These are phyloP conservation scores for Chlamydomonas reinhardtii DNA, from an alignment of 163 green algal genomes.

Conservation along the genomic window DNA sequence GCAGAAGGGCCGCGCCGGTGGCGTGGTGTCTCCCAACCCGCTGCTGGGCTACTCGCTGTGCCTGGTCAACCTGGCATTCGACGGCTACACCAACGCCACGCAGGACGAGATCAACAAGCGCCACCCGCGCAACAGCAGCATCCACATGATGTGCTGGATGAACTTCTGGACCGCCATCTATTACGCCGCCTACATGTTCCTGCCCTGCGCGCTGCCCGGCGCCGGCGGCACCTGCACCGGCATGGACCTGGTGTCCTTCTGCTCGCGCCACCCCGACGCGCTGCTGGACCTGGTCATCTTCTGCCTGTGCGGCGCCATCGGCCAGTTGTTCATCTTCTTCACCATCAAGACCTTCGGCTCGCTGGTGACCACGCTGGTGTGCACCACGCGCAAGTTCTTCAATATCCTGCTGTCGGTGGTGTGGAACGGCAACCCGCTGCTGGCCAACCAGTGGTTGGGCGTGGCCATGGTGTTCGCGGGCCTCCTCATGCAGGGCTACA, in stretches of 20 bases:
- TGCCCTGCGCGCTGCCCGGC: background rate
- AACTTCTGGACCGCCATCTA: slow-evolving; percentile 95
- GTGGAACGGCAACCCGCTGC: slow-evolving; percentile 86
- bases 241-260: slow-evolving; percentile 79
- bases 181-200: slow-evolving; percentile 86
- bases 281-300: slow-evolving; percentile 90
- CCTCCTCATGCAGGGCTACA: slow-evolving; percentile 75
- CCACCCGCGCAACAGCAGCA: slow-evolving; percentile 76
- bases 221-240: slow-evolving; percentile 59
- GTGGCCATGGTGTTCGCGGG: slow-evolving; percentile 96
- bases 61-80: slow-evolving; percentile 88
- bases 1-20: slow-evolving; percentile 66
- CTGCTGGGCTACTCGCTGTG: slow-evolving; percentile 94
- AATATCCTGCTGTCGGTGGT: slow-evolving; percentile 94
- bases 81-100: slow-evolving; percentile 93
- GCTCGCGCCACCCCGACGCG: slow-evolving; percentile 79
- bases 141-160: slow-evolving; percentile 99
- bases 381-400: slow-evolving; percentile 99
- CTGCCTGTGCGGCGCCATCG: slow-evolving; percentile 93
- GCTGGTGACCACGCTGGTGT: slow-evolving; percentile 93
- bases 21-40: slow-evolving; percentile 89
- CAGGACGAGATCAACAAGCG: slow-evolving; percentile 90
- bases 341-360: slow-evolving; percentile 96
- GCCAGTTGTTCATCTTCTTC: slow-evolving; percentile 99
- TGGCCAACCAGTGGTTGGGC: slow-evolving; percentile 92